A percentile compares a stretch with the other conserved stretches of the same genome.
phyloP scores from a whole-genome alignment of 2,329 filamentous ascomycete genomes.

The Aspergillus transmontanensis region DNA sequence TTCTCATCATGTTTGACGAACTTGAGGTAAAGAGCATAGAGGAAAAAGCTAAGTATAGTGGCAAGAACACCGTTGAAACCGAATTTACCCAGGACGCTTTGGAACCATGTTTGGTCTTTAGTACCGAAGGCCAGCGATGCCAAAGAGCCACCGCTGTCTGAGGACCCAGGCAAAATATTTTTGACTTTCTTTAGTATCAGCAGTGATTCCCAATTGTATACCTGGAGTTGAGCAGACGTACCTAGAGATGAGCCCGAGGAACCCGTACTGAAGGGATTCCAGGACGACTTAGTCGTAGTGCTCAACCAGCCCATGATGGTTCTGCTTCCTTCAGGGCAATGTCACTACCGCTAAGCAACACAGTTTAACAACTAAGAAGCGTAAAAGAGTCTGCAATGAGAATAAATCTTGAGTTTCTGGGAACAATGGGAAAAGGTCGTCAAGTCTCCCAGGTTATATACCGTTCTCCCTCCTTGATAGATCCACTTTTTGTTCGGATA shows the following conservation, averaged over 20 bases:
- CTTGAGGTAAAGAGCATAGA: neutral
- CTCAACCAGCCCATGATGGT: neutral
- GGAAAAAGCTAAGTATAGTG: neutral
- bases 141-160: neutral
- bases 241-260: neutral
- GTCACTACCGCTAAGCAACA: neutral
- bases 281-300: neutral
- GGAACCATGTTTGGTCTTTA: neutral
- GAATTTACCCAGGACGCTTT: neutral
- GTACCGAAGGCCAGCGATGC: neutral
- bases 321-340: neutral
- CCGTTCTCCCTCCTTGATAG: neutral
- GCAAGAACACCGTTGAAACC: neutral
- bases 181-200: neutral
- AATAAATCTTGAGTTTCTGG: neutral
- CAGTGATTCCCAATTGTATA: neutral
- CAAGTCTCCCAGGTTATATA: neutral
- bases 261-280: constrained; percentile 1
- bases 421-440: neutral
- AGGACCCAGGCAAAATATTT: neutral
- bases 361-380: neutral
- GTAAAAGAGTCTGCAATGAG: neutral
- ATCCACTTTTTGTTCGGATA: neutral
- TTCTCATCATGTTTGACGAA: neutral
- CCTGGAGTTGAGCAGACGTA: neutral